Evolutionary conservation across 768 basidiomycete genomes (phyloP), one percentile per base, ranked within the genome.

Genomic region (Chiua virens): DNA sequence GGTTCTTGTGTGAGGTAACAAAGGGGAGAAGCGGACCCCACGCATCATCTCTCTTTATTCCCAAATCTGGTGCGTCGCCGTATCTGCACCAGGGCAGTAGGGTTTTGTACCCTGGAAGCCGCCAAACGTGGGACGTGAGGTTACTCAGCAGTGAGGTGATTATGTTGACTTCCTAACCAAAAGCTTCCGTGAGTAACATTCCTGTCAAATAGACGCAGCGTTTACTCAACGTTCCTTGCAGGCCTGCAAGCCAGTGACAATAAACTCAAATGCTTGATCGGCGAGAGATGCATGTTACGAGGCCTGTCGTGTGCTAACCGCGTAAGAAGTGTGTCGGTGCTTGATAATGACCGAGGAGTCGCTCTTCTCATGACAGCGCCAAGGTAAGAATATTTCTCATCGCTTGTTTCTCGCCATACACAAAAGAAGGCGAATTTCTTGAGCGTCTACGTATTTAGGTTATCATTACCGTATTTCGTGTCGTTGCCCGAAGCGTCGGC

Each of bases 281-380:
- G 34, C 34, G 34, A 17, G 30, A 30, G 30, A 30, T 13, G 30
- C 30, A 30, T 30, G 34, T 34, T 6, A 34, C 8, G 34, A 17
- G 15, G 34, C 13, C 23, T 34, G 38, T 30, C 17, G 17, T 36
- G 25, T 40, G n/a, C 22, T 49, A 47, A 13, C 22, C 23, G 38
- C 23, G 40, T 5, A 34, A 27, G 32, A 49, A 42, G 30, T 14
- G 20, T 5, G 28, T 36, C 22, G 41, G 42, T 17, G 39, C 20
- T 17, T n/a, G 9, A 4, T 45, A 42, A 45, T 34, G 34, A 34
- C 34, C 34, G 49, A 32, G 34, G 27, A 46, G 14, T n/a, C 22
- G 2, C 22, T 43, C 28, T 44, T 53, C 50, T 43, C 61, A 60
- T 52, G 52, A 25, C 8, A 35, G 50, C 50, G 52, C 38, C 25